Base-by-base conservation (phyloP, 1,139 yeast species). In the Lodderomyces jiufengensis region DNA sequence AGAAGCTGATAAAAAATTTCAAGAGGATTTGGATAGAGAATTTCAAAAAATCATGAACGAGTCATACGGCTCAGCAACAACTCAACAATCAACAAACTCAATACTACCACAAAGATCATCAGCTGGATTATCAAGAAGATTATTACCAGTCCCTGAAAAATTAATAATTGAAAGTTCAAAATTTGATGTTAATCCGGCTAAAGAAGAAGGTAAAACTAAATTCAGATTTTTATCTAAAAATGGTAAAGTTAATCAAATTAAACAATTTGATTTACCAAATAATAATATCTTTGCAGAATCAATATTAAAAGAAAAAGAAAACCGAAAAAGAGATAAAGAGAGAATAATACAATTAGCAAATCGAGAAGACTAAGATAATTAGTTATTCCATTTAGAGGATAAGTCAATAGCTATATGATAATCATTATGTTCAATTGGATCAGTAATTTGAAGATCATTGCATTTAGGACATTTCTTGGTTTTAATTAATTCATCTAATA, bases 151-250 rank as follows among this genome's bases (percentile, higher is more conserved):
- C 12, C 60, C 56, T 10, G 38, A 49, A 9, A 18, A 18, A 18
- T 18, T 18, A 18, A 5, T 18, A 5, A 18, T 7, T 18, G 20
- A n/a, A 43, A 40, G 27, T 10, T 31, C 9, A 9, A 27, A 10
- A 12, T 24, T 11, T 7, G 24, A 32, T 4, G 20, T 22, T 5
- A 23, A 25, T 10, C 3, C 26, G 2, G 5, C 10, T 13, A 9
- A 20, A 2, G 29, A 28, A 9, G 18, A 28, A 9, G 27, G 25
- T 7, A 48, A 36, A 10, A 59, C 71, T 7, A 61, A 74, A 8
- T 80, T 81, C 49, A 72, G 74, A 6, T 64, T 81, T 39, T 57
- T 82, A 36, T 69, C 80, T 2, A 76, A 55, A 42, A 52, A 83
- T 3, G 76, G 72, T 46, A 66, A 63, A 36, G 76, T 72, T 47